Evolutionary conservation across 352 stramenopile species (phyloP), one percentile per base, ranked within the genome.

Genomic region (Pythium plurisporium): DNA sequence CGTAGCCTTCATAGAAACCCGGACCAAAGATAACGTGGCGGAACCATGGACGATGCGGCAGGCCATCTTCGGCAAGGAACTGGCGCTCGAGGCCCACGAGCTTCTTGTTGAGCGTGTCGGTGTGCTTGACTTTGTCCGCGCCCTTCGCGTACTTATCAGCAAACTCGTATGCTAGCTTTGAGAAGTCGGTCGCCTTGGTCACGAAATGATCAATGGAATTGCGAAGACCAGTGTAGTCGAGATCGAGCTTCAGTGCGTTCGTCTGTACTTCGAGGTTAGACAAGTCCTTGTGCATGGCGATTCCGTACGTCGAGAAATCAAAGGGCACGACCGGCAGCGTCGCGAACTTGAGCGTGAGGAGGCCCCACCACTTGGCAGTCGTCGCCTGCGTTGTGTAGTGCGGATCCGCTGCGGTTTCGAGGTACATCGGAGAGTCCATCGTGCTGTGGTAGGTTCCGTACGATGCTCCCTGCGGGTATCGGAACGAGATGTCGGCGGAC

Each of bases 371-470:
- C 12, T 62, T 43, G n/a, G 73, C 55, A 23, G 69, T 48, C 22
- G 69, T 58, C 15, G 60, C 61, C 42, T 79, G 72, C 23, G 67
- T 56, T 29, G 43, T 45, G 56, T 72, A 86, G 14, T 60, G 56
- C 22, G 76, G 76, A 51, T 86, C 76, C n/a, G 55, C 69, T 23
- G 67, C 60, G 5, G 42, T 79, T 20, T 82, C 72, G n/a, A 83
- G 40, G 60, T 74, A 94, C 52, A 56, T 64, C 48, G 84, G 82
- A 36, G 62, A 82, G 65, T 94, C 83, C 65, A 88, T 91, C 29
- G 83, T 79, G 37, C 67, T 84, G 64, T 96, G 87, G 65, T 96
- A 93, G 12, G 72, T 66, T 23, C 84, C 84, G 66, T 94, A 92
- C 0, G 51, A 62, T 2, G 59, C 48, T 4, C 42, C 66, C 17